Percentiles rank a stretch among this genome's conserved stretches.
Evolutionary conservation across 331 rosid genomes (phyloP).

Genomic region (Quercus lobata): DNA sequence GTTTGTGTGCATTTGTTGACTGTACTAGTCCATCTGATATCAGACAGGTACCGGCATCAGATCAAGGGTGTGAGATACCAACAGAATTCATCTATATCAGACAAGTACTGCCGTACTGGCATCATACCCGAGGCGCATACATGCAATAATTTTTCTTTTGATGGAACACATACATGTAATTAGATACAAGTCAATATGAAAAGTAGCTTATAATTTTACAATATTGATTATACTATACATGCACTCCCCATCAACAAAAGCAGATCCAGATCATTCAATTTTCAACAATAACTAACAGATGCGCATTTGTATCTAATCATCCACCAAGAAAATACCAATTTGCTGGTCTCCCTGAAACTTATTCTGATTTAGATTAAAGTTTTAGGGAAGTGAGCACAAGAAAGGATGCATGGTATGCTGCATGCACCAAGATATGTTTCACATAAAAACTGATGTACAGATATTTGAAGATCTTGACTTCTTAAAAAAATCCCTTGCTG

Average conservation of each 20-base stretch:
- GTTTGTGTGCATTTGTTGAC: conserved; percentile 69
- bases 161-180: conserved; percentile 4
- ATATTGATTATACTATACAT: not conserved
- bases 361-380: no score
- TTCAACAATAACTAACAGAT: conserved; percentile 7
- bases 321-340: conserved; percentile 46
- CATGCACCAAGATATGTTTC: no score
- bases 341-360: conserved; percentile 85
- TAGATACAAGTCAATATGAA: conserved; percentile 8
- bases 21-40: conserved; percentile 84
- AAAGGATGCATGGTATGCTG: no score
- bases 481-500: no score
- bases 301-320: conserved; percentile 1
- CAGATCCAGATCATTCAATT: not conserved
- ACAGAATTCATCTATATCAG: conserved; percentile 47
- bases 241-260: not conserved
- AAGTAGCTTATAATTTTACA: not conserved
- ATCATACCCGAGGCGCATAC: no score
- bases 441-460: no score
- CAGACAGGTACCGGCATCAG: conserved; percentile 67
- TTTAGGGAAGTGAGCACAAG: no score
- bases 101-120: no score
- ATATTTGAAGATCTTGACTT: no score
- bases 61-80: conserved; percentile 81
- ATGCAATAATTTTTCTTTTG: no score